Conservation (phyloP, 306 rosid genomes). For the Prunus kanzakura region DNA sequence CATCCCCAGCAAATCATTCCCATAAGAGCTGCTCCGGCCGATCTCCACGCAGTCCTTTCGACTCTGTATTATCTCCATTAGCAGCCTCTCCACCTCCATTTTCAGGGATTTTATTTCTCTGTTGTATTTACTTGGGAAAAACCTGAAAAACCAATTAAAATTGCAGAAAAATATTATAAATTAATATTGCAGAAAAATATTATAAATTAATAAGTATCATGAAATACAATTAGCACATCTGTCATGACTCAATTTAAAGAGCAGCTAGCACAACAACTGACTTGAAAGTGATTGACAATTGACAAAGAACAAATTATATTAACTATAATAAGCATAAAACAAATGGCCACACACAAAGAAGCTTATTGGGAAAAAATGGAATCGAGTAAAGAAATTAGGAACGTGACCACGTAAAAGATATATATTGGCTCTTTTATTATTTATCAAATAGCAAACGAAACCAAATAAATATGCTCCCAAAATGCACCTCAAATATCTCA, state of each 20-base stretch:
- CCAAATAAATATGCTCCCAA: not conserved
- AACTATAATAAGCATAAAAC: not conserved
- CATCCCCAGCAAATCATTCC: constrained; percentile 83
- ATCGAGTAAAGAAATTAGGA: constrained; percentile 11
- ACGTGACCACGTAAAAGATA: constrained; percentile 8
- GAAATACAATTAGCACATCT: not conserved
- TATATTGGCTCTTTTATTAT: not conserved
- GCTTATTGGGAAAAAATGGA: constrained; percentile 8
- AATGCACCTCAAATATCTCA: not conserved
- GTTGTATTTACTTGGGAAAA: constrained; percentile 84
- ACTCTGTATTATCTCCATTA: constrained; percentile 89
- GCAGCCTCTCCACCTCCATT: constrained; percentile 73
- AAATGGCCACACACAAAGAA: not conserved
- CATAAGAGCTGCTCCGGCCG: constrained; percentile 72
- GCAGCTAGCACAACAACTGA: not conserved
- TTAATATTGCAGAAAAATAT: not conserved
- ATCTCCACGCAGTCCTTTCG: constrained; percentile 78
- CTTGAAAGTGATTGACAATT: constrained; percentile 13
- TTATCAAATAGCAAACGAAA: not conserved
- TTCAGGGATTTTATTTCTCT: constrained; percentile 81
- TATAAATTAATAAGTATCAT: not conserved
- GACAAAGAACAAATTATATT: not conserved
- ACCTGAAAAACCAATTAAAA: constrained; percentile 33
- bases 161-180: not conserved
- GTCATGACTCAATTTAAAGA: not conserved